phyloP scores from a whole-genome alignment of 805 yeast species.

The Wickerhamomyces ciferrii region DNA sequence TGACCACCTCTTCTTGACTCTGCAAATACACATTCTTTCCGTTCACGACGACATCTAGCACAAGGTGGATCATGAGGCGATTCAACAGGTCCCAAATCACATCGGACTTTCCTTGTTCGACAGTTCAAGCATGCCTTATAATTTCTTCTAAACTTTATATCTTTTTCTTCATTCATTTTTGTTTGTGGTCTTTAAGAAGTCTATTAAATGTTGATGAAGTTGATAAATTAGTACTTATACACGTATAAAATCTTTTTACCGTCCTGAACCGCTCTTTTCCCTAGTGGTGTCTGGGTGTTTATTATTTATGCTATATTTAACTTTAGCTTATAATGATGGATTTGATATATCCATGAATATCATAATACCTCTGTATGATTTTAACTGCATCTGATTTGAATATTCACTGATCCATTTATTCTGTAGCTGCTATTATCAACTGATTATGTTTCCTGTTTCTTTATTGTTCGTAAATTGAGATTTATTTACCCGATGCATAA shows the following conservation, averaged over 20 bases:
- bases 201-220: neutral
- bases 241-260: neutral
- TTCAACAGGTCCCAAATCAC: conserved; percentile 77
- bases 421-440: too few species aligned
- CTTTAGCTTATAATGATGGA: too few species aligned
- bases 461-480: too few species aligned
- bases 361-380: too few species aligned
- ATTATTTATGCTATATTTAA: neutral
- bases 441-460: too few species aligned
- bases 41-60: conserved; percentile 76
- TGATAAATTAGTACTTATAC: too few species aligned
- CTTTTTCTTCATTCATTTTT: conserved; percentile 4
- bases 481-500: too few species aligned
- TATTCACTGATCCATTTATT: too few species aligned
- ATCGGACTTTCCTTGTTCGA: conserved; percentile 75
- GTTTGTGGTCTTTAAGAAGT: neutral
- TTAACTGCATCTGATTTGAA: too few species aligned
- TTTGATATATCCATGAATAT: too few species aligned
- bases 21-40: conserved; percentile 74
- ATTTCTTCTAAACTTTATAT: conserved; percentile 47
- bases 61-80: conserved; percentile 80
- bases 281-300: neutral
- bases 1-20: conserved; percentile 50
- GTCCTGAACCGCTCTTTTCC: neutral
- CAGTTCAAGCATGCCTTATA: conserved; percentile 86